These are phyloP conservation scores for Thraustotheca clavata DNA, from an alignment of 352 stramenopile species.

Conservation along the genomic window DNA sequence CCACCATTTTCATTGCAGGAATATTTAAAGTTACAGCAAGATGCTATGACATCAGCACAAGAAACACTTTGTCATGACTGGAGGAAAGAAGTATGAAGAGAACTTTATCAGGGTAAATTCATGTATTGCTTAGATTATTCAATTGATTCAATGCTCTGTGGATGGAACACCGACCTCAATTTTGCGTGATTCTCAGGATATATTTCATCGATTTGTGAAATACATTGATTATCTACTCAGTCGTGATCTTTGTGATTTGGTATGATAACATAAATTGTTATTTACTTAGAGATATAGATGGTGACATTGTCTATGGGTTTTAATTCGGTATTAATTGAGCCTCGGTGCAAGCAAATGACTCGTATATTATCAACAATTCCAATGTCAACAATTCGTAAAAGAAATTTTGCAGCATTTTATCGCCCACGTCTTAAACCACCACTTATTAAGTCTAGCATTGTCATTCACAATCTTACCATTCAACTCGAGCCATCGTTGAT, in stretches of 20 bases:
- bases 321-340: neutral
- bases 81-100: neutral
- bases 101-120: no score
- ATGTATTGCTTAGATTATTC: slow-evolving; percentile 9
- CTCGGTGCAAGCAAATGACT: neutral
- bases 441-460: neutral
- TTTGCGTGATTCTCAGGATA: neutral
- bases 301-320: neutral
- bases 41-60: neutral
- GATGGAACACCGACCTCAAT: neutral
- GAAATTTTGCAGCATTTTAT: neutral
- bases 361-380: neutral
- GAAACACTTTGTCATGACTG: neutral
- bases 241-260: neutral
- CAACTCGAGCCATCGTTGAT: neutral
- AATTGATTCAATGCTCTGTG: slow-evolving; percentile 4
- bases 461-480: neutral
- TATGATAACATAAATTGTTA: neutral
- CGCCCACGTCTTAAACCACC: slow-evolving; percentile 6
- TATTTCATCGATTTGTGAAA: slow-evolving; percentile 5
- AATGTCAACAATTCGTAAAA: slow-evolving; percentile 1
- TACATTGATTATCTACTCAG: slow-evolving; percentile 7
- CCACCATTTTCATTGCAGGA: slow-evolving; percentile 3
- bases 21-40: slow-evolving; percentile 4
- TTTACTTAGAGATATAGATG: neutral